Conservation (phyloP, 306 rosid genomes). For the Begonia loranthoides region DNA sequence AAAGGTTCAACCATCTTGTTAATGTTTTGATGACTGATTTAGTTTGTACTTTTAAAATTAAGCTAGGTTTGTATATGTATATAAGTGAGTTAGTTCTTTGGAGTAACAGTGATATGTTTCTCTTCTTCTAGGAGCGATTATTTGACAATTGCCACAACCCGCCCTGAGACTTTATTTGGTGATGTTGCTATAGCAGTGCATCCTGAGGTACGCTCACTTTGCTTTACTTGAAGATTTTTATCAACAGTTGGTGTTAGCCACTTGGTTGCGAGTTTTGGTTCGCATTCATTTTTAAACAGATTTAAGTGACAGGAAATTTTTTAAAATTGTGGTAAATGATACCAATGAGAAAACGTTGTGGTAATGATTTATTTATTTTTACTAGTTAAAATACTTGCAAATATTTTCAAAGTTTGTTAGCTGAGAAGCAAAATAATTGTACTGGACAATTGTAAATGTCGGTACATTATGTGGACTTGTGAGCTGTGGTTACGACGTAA, state of each 20-base stretch:
- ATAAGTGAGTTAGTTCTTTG: no score
- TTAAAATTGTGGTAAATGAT: not conserved
- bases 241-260: not conserved
- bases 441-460: no score
- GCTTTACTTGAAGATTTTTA: slow-evolving; percentile 1
- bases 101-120: not conserved
- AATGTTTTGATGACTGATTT: no score
- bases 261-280: slow-evolving; percentile 5
- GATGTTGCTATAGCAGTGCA: slow-evolving; percentile 93
- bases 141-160: slow-evolving; percentile 88
- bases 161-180: slow-evolving; percentile 94
- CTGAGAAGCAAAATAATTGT: no score
- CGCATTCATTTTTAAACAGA: not conserved
- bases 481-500: no score
- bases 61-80: no score
- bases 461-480: no score
- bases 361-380: no score
- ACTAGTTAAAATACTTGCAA: no score
- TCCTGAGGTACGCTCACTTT: slow-evolving; percentile 53
- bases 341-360: not conserved
- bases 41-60: no score
- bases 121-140: slow-evolving; percentile 46
- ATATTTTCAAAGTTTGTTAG: no score
- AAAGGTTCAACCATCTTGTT: no score
- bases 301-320: not conserved